Evolutionary conservation across 768 basidiomycete species (phyloP), one percentile per base, ranked within the genome.

Genomic region (Lactarius vividus): DNA sequence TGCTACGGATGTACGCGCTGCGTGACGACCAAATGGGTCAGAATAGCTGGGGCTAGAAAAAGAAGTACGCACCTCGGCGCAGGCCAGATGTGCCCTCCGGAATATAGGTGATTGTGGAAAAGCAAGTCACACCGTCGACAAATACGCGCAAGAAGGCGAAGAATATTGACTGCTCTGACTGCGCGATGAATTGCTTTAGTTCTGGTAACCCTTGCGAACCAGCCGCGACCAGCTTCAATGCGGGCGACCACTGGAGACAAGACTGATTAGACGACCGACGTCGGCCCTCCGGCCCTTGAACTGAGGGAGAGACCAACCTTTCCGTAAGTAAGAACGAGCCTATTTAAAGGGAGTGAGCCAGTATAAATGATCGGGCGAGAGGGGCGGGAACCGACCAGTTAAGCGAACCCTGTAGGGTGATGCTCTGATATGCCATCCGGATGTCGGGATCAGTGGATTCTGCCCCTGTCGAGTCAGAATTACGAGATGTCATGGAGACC

Each of bases 201-300:
- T 69, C 68, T 53, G 59, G 15, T 54, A 69, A 20, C 28, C 68
- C 68, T 33, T 67, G 68, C 4, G 68, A 67, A 5, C 68, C 68
- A 9, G 68, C 65, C 33, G 66, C 68, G 29, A 53, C 46, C 18
- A 69, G 58, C 29, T 52, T 69, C n/a, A 69, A 56, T 33, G 66
- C 54, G 1, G 65, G 49, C 9, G 68, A 62, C 68, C 68, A 69
- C 68, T 69, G 46, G n/a, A 53, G 49, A 3, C 11, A 42, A n/a
- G 46, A 29, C 42, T 37, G 44, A 31, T 37, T 23, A 46, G 61
- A 31, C 26, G 33, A 37, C 61, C 20, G 49, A 26, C 16, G 7
- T 23, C 13, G 31, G 58, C 26, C 8, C 1, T 18, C 16, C n/a
- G 33, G 29, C 10, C 35, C 56, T 18, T 46, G 13, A n/a, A 37